Conservation (phyloP, 805 yeast species). For the Teunomyces lycoperdinae region DNA sequence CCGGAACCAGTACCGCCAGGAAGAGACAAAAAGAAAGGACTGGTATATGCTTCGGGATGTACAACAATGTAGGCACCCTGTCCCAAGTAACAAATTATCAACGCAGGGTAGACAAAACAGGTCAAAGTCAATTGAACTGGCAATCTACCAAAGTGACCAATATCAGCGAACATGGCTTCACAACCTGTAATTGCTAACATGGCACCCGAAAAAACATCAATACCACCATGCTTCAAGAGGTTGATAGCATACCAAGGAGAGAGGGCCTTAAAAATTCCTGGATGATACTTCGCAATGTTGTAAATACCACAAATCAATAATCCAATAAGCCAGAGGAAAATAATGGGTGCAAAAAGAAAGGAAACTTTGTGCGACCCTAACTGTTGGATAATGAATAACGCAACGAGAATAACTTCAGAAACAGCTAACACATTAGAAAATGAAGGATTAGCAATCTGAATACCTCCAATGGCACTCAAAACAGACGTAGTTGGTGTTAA, state of each 20-base stretch:
- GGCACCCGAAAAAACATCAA: conserved; percentile 47
- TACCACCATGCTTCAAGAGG: conserved; percentile 37
- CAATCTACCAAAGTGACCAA: conserved; percentile 52
- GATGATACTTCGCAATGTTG: conserved; percentile 41
- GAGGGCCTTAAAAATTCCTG: conserved; percentile 45
- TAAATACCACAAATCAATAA: conserved; percentile 45
- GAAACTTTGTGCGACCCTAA: conserved; percentile 52
- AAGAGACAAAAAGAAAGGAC: conserved; percentile 47
- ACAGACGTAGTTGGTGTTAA: conserved; percentile 65
- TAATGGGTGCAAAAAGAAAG: conserved; percentile 51
- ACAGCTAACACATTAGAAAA: conserved; percentile 46
- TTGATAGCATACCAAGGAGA: conserved; percentile 52
- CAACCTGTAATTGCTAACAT: conserved; percentile 58
- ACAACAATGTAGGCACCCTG: conserved; percentile 50
- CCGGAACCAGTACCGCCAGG: conserved; percentile 48
- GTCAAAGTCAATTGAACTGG: conserved; percentile 50
- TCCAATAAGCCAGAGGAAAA: conserved; percentile 49
- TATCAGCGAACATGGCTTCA: conserved; percentile 65
- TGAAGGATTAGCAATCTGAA: conserved; percentile 49
- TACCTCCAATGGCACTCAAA: conserved; percentile 55
- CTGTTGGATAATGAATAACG: conserved; percentile 46
- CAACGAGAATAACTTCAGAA: conserved; percentile 45
- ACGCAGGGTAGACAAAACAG: conserved; percentile 48
- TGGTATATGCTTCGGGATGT: conserved; percentile 38
- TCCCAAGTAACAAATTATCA: conserved; percentile 54